Conservation (phyloP, 2,329 filamentous ascomycete genomes). For the Trichoderma guizhouense region DNA sequence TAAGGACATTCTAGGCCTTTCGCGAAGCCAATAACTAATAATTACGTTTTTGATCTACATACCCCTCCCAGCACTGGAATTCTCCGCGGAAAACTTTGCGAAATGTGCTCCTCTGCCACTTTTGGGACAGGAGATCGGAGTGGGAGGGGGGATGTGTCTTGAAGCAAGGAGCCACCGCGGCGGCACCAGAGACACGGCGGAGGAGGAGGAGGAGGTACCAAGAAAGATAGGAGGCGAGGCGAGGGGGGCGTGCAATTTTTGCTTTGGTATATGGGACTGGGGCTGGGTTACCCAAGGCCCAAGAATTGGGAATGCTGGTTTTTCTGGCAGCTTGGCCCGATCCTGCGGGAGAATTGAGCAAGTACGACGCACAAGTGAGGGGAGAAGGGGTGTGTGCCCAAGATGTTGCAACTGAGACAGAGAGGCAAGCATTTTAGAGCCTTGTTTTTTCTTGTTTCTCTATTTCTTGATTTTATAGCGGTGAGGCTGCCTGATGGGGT, state of each 20-base stretch:
- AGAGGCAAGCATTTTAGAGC: neutral
- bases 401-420: neutral
- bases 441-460: neutral
- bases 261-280: neutral
- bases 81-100: neutral
- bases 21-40: neutral
- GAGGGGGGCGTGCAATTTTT: neutral
- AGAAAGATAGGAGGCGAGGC: neutral
- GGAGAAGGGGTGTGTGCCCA: neutral
- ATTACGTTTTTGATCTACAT: neutral
- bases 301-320: neutral
- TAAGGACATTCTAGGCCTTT: neutral
- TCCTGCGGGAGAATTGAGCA: neutral
- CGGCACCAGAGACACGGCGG: neutral
- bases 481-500: conserved; percentile 3
- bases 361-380: neutral
- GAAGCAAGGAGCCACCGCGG: neutral
- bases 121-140: neutral
- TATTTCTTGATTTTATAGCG: neutral
- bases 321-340: neutral
- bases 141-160: neutral
- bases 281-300: neutral
- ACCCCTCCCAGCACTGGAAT: neutral
- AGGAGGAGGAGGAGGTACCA: neutral
- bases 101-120: neutral